Evolutionary conservation across 2,329 filamentous ascomycete genomes (phyloP), one percentile per base, ranked within the genome.

Genomic region (Taxawa tesnikishii): DNA sequence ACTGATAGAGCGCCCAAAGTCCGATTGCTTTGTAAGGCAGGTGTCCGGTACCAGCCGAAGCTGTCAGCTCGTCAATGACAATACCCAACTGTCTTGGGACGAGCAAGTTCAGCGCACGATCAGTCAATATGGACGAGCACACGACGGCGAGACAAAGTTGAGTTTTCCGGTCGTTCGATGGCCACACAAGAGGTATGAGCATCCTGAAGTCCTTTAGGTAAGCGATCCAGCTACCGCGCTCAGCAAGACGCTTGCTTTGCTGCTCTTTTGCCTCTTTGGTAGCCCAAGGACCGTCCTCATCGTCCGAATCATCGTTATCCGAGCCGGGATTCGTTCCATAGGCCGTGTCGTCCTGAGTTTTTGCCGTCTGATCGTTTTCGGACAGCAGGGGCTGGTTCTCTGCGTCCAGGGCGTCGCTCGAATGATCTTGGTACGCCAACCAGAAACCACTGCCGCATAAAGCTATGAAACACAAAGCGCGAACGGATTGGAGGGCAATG

Each of bases 81-180:
- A 82, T 73, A 41, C 83, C 84, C 18, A 88, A 72, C 49, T 90
- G 82, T 13, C 80, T 70, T n/a, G 84, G 84, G 18, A 84, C 73
- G 26, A 92, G 59, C 10, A 93, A 62, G 44, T 85, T 83, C 30
- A 92, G 61, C 4, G 71, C 71, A 41, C 87, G 83, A 34, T 76
- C 71, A 31, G 66, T 60, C n/a, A 85, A 52, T 14, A 90, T 62
- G 43, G 80, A 80, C 2, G 81, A 26, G 1, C 70, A 68, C 27
- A 90, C 76, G 4, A 81, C 62, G 8, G 70, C 58, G 13, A 81
- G 70, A 33, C 76, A 75, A 12, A 80, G 51, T 50, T 90, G 82
- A 12, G 90, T 67, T 10, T 59, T 53, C 32, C 63, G 67, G 45
- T 79, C 71, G 26, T 75, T 68, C 31, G 73, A 68, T 1, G 85